These are phyloP conservation scores for Mortierella antarctica DNA, from an alignment of 192 early-diverging fungal species.

Conservation along the genomic window DNA sequence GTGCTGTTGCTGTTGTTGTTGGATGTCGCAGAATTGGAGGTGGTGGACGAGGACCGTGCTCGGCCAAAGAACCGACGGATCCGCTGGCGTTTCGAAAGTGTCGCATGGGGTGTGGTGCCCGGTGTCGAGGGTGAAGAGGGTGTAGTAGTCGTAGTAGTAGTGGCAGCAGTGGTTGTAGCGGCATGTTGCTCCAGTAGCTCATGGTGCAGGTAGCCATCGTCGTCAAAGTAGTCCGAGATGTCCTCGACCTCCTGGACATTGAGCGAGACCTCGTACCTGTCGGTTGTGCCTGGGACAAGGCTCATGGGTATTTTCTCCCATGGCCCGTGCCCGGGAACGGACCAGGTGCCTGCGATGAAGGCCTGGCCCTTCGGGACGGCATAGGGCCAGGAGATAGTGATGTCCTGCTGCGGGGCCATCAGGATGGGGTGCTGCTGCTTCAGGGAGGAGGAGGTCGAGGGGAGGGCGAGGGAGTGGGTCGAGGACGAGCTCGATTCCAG, in stretches of 20 bases:
- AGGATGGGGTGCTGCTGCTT: conserved; percentile 35
- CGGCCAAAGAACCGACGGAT: conserved; percentile 39
- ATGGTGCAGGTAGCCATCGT: conserved; percentile 39
- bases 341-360: conserved; percentile 46
- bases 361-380: conserved; percentile 39
- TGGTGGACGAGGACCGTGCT: conserved; percentile 31
- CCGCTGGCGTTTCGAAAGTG: conserved; percentile 20
- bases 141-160: not conserved
- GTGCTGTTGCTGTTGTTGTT: conserved; percentile 11
- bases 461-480: not conserved
- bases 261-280: conserved; percentile 28
- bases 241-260: conserved; percentile 46
- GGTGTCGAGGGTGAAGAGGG: conserved; percentile 7
- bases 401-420: conserved; percentile 44
- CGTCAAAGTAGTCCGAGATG: conserved; percentile 37
- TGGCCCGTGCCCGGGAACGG: conserved; percentile 49
- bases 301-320: conserved; percentile 48
- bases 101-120: not conserved
- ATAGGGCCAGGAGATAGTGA: conserved; percentile 42
- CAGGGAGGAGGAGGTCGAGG: not conserved
- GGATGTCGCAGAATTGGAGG: not conserved
- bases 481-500: conserved; percentile 13
- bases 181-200: conserved; percentile 28
- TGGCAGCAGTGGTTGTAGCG: conserved; percentile 5
- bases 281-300: conserved; percentile 17